phyloP scores from a whole-genome alignment of 164 flowering plant species.

The Chimonanthus praecox region DNA sequence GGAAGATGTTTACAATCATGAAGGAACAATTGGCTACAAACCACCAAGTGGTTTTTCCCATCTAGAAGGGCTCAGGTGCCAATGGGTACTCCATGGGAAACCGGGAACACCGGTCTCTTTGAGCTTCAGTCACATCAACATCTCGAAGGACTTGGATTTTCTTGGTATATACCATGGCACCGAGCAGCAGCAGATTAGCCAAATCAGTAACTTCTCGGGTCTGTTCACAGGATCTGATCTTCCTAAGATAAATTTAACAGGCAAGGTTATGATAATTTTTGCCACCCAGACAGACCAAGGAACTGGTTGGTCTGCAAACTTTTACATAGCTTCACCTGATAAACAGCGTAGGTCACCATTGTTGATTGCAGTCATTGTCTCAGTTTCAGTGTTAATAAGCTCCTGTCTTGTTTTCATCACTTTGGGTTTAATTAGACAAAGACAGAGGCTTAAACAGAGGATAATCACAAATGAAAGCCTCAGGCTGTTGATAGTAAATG shows the following conservation, averaged over 20 bases:
- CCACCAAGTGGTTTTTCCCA: conserved; percentile 8
- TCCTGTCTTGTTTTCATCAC: conserved; percentile 6
- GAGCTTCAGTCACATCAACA: conserved; percentile 12
- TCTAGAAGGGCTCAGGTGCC: conserved; percentile 10
- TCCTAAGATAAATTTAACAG: conserved; percentile 16
- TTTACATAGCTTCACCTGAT: conserved; percentile 12
- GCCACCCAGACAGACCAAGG: conserved; percentile 14
- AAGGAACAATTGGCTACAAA: conserved; percentile 8
- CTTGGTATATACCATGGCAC: conserved; percentile 7
- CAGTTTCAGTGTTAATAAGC: neutral
- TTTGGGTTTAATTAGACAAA: conserved; percentile 2
- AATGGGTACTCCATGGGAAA: conserved; percentile 18
- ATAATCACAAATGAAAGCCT: conserved; percentile 2
- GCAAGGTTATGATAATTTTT: conserved; percentile 7
- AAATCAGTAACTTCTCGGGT: conserved; percentile 12
- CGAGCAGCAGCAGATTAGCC: conserved; percentile 1
- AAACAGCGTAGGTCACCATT: neutral
- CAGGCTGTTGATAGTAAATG: neutral
- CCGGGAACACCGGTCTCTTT: conserved; percentile 12
- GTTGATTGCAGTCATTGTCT: conserved; percentile 4
- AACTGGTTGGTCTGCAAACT: conserved; percentile 17
- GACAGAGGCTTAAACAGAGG: neutral
- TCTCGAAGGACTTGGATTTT: conserved; percentile 16
- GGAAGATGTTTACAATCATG: conserved; percentile 6
- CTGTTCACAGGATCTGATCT: conserved; percentile 7